Evolutionary conservation across 2,329 filamentous ascomycete genomes (phyloP), one percentile per base, ranked within the genome.

Genomic region (Hypoxylon sp.): DNA sequence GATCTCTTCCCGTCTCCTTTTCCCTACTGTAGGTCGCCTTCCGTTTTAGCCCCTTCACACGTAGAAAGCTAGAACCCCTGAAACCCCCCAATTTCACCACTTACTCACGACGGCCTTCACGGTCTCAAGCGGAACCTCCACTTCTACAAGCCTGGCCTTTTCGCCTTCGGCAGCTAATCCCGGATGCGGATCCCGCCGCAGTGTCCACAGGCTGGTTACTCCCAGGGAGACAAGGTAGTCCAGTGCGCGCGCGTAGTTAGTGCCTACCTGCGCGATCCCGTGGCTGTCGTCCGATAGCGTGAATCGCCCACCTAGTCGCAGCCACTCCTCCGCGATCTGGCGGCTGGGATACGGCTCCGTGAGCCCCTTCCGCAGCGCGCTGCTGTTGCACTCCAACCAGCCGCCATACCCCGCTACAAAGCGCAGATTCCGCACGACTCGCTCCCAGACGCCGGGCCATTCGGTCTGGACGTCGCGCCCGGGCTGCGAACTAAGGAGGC

Each of bases 271-370:
- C 1, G 87, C 91, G 63, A 93, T 86, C 39, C 92, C 92, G 81
- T 99, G 96, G 77, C 94, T 97, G 79, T 99, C 96, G 78, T 99
- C 96, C 5, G 93, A 97, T 72, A 99, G 85, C 56, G 93, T 96
- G 79, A 98, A 97, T 65, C 87, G 87, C 23, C 96, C 94, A 23
- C 90, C 90, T 73, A 92, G 84, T 6, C 79, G 80, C 57, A 94
- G 75, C 82, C 93, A 97, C 76, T 88, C 87, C 90, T 92, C 85
- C 72, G 93, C 93, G 74, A 99, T 91, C 72, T 88, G 84, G 57
- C 87, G 85, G 67, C 89, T 89, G 0, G 96, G 96, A 83, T 99
- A 99, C 47, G 95, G 93, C 82, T 98, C 94, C 19, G 83, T 86
- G 79, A 98, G 87, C 4, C 95, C 96, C 82, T 99, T 99, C 69